Evolutionary conservation across 148 eudicot genomes (phyloP).

Genomic region (Diospyros kaki): DNA sequence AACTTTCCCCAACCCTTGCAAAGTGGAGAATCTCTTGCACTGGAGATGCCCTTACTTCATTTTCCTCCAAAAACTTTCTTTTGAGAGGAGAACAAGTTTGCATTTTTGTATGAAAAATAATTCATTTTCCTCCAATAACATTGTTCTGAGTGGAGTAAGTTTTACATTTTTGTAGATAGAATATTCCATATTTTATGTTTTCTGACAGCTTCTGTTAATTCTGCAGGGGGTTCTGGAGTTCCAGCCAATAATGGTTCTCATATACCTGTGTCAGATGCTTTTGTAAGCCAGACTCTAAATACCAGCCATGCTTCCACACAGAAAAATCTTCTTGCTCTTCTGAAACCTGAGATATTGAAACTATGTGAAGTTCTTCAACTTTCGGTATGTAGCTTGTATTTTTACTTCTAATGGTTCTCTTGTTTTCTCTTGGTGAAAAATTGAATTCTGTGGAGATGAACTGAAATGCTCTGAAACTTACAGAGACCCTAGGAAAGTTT

Average conservation of each 20-base stretch:
- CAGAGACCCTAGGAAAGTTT: no score
- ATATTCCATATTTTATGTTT: conserved; percentile 8
- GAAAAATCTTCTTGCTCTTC: conserved; percentile 29
- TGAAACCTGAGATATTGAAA: conserved; percentile 35
- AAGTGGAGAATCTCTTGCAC: no score
- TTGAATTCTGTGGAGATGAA: no score
- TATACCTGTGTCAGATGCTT: neutral
- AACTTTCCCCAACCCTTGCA: no score
- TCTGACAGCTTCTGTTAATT: conserved; percentile 1
- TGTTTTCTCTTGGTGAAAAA: neutral
- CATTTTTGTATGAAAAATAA: no score
- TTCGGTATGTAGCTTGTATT: conserved; percentile 31
- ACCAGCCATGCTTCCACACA: conserved; percentile 13
- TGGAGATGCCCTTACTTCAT: no score
- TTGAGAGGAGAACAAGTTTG: no score
- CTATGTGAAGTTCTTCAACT: conserved; percentile 49
- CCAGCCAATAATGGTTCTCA: neutral
- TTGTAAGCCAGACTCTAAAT: neutral
- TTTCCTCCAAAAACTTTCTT: no score
- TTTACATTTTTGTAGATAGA: neutral
- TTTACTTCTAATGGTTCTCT: neutral
- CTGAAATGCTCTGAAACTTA: no score
- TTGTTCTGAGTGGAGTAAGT: no score
- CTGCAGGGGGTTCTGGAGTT: conserved; percentile 18
- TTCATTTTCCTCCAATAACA: neutral